Conservation (phyloP, 768 basidiomycete genomes). For the Megacollybia marginata region DNA sequence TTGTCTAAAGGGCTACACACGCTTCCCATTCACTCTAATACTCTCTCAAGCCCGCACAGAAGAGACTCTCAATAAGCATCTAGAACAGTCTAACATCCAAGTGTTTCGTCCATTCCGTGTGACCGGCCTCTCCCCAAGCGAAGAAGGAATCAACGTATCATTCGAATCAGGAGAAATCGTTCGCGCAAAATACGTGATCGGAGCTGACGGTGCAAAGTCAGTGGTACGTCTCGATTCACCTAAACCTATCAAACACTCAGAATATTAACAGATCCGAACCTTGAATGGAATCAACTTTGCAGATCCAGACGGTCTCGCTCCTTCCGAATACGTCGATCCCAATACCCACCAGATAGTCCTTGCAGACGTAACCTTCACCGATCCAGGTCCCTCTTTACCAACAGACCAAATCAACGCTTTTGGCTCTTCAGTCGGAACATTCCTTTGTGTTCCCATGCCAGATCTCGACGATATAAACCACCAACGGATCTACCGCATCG, state of each 20-base stretch:
- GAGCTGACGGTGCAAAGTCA: slow-evolving; percentile 45
- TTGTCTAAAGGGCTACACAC: slow-evolving; percentile 31
- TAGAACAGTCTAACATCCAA: slow-evolving; percentile 22
- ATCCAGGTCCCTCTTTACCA: slow-evolving; percentile 14
- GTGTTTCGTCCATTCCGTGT: slow-evolving; percentile 32
- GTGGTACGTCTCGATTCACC: slow-evolving; percentile 20
- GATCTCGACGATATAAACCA: slow-evolving; percentile 14
- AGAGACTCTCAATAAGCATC: slow-evolving; percentile 24
- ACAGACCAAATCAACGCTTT: slow-evolving; percentile 13
- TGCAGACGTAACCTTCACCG: slow-evolving; percentile 36
- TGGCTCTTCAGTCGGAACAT: slow-evolving; percentile 21
- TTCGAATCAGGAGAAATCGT: slow-evolving; percentile 41
- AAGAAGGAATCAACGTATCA: slow-evolving; percentile 27
- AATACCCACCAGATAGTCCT: slow-evolving; percentile 32
- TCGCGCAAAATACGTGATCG: slow-evolving; percentile 38
- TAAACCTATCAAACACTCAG: neutral
- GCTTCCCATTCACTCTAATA: slow-evolving; percentile 33
- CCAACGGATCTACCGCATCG: slow-evolving; percentile 30
- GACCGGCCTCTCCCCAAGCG: slow-evolving; percentile 25
- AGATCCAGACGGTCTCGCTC: slow-evolving; percentile 16
- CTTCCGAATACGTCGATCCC: slow-evolving; percentile 24
- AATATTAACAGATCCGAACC: neutral
- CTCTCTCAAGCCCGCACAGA: slow-evolving; percentile 41
- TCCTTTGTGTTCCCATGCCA: slow-evolving; percentile 31
- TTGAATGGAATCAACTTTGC: neutral